phyloP scores from a whole-genome alignment of 129 eudicot species.

The Ambrosia artemisiifolia region DNA sequence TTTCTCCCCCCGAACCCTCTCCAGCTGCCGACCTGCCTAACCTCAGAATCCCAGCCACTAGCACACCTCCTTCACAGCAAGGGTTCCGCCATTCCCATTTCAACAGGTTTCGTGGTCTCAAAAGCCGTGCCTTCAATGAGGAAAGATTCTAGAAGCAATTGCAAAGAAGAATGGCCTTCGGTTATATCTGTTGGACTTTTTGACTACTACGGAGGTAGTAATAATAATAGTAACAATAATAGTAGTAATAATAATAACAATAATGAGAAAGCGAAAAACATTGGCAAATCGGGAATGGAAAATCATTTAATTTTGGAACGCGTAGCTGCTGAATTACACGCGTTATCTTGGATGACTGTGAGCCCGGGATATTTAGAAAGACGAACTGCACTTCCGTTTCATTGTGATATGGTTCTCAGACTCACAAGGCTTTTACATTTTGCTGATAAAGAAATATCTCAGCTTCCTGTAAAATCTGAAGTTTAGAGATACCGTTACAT shows the following conservation, averaged over 20 bases:
- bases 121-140: conserved; percentile 86
- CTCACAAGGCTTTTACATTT: conserved; percentile 88
- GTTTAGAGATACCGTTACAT: conserved; percentile 25
- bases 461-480: conserved; percentile 49
- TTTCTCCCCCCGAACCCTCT: conserved; percentile 81
- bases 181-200: conserved; percentile 75
- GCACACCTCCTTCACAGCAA: conserved; percentile 99
- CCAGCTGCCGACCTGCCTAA: conserved; percentile 93
- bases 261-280: conserved; percentile 38
- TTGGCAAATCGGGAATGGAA: conserved; percentile 48
- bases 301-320: conserved; percentile 64
- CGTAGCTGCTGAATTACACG: conserved; percentile 92
- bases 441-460: conserved; percentile 83
- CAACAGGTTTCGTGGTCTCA: conserved; percentile 86
- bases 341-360: conserved; percentile 96
- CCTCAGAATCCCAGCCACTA: conserved; percentile 94
- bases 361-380: conserved; percentile 93
- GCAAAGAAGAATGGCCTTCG: conserved; percentile 97
- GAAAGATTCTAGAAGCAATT: conserved; percentile 51
- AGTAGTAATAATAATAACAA: conserved; percentile 12
- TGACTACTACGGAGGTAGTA: conserved; percentile 72
- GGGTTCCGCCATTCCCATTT: conserved; percentile 84
- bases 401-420: conserved; percentile 92
- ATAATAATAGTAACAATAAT: conserved; percentile 9
- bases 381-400: conserved; percentile 86